A percentile compares a stretch with the other conserved stretches of the same genome.
phyloP scores from a whole-genome alignment of 2,329 filamentous ascomycete species.

The Fusarium cyanostomum region DNA sequence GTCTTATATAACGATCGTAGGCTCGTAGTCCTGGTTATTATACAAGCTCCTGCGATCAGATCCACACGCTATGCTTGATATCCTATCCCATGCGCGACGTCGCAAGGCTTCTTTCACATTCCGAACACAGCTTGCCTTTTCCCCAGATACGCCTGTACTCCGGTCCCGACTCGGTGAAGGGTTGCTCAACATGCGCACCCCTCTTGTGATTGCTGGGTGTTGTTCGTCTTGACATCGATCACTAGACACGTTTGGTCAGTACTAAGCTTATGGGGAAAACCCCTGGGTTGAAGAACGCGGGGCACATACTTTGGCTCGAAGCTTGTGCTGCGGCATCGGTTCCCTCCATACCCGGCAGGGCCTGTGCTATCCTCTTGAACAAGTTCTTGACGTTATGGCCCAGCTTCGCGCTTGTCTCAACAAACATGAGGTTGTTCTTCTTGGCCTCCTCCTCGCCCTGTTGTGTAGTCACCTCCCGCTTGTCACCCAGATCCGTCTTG shows the following conservation, averaged over 20 bases:
- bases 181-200: conserved; percentile 63
- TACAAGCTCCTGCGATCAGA: conserved; percentile 48
- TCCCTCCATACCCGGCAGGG: conserved; percentile 96
- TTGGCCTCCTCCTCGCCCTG: conserved; percentile 98
- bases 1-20: conserved; percentile 47
- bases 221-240: conserved; percentile 92
- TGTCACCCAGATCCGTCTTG: conserved; percentile 99
- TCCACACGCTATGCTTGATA: conserved; percentile 47
- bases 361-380: conserved; percentile 98
- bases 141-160: conserved; percentile 41
- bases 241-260: conserved; percentile 60
- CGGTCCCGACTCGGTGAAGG: conserved; percentile 28
- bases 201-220: conserved; percentile 74
- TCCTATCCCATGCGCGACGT: conserved; percentile 40
- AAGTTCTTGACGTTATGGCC: conserved; percentile 98
- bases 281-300: neutral
- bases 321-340: conserved; percentile 80
- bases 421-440: conserved; percentile 98
- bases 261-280: neutral
- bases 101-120: conserved; percentile 27
- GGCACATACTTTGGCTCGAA: conserved; percentile 76
- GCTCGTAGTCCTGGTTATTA: conserved; percentile 48
- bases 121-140: conserved; percentile 34
- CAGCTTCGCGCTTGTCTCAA: conserved; percentile 97
- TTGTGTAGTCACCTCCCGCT: conserved; percentile 94